These are phyloP conservation scores for Vigna hirtella DNA, from an alignment of 306 rosid genomes.

Conservation along the genomic window DNA sequence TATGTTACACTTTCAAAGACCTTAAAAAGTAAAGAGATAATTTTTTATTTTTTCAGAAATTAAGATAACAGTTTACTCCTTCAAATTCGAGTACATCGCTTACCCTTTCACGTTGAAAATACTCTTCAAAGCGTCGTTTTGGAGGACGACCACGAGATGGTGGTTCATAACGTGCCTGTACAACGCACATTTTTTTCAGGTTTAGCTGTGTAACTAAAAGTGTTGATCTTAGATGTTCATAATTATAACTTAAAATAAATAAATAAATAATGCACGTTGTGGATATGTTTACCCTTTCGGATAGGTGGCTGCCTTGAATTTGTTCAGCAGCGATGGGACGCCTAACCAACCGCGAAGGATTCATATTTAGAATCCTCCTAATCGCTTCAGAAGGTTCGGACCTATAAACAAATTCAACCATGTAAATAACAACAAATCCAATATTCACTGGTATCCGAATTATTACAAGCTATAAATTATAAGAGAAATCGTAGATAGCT, in stretches of 20 bases:
- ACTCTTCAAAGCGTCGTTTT: neutral
- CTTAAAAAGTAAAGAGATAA: too few species aligned
- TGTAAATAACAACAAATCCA: neutral
- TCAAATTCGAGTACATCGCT: neutral
- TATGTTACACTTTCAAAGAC: too few species aligned
- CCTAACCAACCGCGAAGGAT: neutral
- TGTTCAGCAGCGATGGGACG: neutral
- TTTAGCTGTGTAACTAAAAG: neutral
- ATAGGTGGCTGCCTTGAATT: too few species aligned
- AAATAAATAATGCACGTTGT: neutral
- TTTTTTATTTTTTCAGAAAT: neutral
- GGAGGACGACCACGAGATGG: slow-evolving; percentile 19
- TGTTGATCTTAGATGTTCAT: neutral
- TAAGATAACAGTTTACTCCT: neutral
- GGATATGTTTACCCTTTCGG: neutral
- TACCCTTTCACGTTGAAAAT: slow-evolving; percentile 27
- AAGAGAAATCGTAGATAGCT: neutral
- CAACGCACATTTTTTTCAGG: neutral
- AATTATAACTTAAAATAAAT: neutral
- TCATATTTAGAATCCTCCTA: slow-evolving; percentile 12
- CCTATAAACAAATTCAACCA: slow-evolving; percentile 9
- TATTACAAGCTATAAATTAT: neutral
- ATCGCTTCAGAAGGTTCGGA: neutral
- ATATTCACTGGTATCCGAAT: too few species aligned
- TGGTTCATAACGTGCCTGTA: neutral